These are phyloP conservation scores for Termitomyces bulborhizus DNA, from an alignment of 768 basidiomycete genomes.

Conservation along the genomic window DNA sequence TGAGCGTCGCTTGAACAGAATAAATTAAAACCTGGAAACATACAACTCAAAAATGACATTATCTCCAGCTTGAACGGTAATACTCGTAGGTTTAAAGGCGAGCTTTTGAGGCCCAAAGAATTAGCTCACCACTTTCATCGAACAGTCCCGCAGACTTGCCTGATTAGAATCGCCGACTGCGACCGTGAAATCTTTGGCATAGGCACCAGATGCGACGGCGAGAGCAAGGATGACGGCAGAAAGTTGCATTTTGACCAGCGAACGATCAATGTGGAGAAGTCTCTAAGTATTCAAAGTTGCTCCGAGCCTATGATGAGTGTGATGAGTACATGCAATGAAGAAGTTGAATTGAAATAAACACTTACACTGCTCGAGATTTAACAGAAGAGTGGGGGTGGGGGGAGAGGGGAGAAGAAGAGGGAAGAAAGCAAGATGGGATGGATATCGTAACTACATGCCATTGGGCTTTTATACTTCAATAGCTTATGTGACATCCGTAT, in stretches of 20 bases:
- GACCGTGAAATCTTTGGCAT: conserved; percentile 30
- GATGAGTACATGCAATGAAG: background rate
- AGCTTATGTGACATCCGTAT: conserved; percentile 1
- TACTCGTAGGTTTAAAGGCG: conserved; percentile 29
- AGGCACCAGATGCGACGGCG: conserved; percentile 30
- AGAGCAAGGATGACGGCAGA: conserved; percentile 36
- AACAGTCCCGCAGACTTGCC: conserved; percentile 16
- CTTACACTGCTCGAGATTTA: conserved; percentile 43
- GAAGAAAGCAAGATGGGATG: background rate
- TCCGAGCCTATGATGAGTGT: conserved; percentile 25
- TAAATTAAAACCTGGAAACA: conserved; percentile 9
- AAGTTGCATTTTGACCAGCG: conserved; percentile 43
- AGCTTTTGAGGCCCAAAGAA: conserved; percentile 19
- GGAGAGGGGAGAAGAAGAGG: conserved; percentile 5
- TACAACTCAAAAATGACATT: conserved; percentile 49
- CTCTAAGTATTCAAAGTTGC: background rate
- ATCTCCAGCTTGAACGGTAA: conserved; percentile 41
- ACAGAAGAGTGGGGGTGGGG: conserved; percentile 23
- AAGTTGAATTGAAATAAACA: background rate
- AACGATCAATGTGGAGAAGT: conserved; percentile 5
- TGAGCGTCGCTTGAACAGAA: background rate
- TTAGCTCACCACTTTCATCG: background rate
- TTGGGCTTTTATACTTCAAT: background rate
- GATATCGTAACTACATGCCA: background rate
- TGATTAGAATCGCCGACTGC: conserved; percentile 33